Evolutionary conservation across 1,139 yeast species (phyloP), one percentile per base, ranked within the genome.

Genomic region (Candida frijolesensis): DNA sequence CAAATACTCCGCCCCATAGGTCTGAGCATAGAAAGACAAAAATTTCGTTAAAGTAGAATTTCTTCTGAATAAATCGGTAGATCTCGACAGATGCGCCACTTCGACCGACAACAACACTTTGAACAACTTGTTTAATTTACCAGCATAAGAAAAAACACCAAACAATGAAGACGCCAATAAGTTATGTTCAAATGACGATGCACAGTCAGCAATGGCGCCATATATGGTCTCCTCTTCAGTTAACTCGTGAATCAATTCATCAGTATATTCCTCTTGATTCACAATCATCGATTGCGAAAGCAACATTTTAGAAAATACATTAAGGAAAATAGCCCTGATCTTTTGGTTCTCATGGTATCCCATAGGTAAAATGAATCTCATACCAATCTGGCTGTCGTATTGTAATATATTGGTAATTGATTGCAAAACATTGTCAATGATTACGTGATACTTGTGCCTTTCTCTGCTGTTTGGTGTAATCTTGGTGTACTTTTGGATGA

Each of bases 21-120:
- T 74, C 57, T 85, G 83, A 0, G 96, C 87, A 60, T 84, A 84
- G 39, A 87, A 76, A 0, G 92, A 86, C 47, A 89, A 72, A 45
- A 89, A 75, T 60, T 92, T 80, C 0, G 96, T 89, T 40, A 94
- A 87, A 25, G 90, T 87, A 48, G 95, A 86, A 64, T 90, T 90
- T 53, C 96, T 79, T 60, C 97, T 76, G 57, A 90, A 76, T 30
- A 89, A 80, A 60, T 89, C 96, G 37, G 87, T 80, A 12, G 89
- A 80, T 53, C 87, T 79, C 0, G 80, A 69, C 0, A 88, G 84
- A 32, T 70, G 72, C 41, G 72, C 64, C 25, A 89, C 84, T 62
- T 90, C 97, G 51, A 82, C 83, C 19, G 71, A 71, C 18, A 90
- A 72, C 46, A 88, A 71, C 6, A 79, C 76, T 6, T 78, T 68